Base-by-base conservation (phyloP, 2,329 filamentous ascomycete genomes). In the Nothopassalora personata region DNA sequence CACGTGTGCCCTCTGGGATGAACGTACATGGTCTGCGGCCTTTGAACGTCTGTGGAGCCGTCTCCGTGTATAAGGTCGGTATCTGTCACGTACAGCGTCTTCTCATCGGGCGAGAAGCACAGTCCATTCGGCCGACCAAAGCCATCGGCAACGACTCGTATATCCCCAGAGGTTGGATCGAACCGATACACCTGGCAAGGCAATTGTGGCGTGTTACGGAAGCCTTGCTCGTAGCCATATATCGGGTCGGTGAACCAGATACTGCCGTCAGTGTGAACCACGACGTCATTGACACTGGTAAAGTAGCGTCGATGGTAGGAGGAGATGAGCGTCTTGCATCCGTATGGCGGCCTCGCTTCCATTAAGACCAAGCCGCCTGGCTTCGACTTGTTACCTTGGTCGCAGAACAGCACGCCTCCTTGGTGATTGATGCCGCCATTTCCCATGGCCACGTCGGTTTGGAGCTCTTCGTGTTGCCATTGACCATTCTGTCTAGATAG, bases 241-340 rank as follows among this genome's bases (percentile, higher is more conserved):
- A 79, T 76, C 0, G 82, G 80, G 59, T 87, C 84, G 1, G 84
- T 87, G 65, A 87, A 86, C 74, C 85, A 87, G n/a, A 87, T 73
- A 28, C 83, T 79, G n/a, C 78, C 77, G 58, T 80, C 84, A 15
- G 10, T 71, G 68, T 31, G 83, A 77, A 83, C 68, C 1, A 78
- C 76, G 0, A 83, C 76, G 60, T 87, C 84, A 62, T 86, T 86
- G 10, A 85, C 71, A 0, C 83, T 85, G 68, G 80, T 84, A 71
- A 86, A 86, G 45, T 80, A 68, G 76, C 83, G 78, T 18, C 84
- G 83, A 53, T 83, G 83, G 68, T 76, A 87, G 68, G 82, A 84
- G 64, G 83, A 83, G 15, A 87, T 58, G 11, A 87, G 72, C 0
- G 64, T 67, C 33, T 56, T 60, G 19, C 64, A 67, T 4, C 36